These are phyloP conservation scores for Polytolypa hystricis DNA, from an alignment of 2,329 filamentous ascomycete genomes.

Conservation along the genomic window DNA sequence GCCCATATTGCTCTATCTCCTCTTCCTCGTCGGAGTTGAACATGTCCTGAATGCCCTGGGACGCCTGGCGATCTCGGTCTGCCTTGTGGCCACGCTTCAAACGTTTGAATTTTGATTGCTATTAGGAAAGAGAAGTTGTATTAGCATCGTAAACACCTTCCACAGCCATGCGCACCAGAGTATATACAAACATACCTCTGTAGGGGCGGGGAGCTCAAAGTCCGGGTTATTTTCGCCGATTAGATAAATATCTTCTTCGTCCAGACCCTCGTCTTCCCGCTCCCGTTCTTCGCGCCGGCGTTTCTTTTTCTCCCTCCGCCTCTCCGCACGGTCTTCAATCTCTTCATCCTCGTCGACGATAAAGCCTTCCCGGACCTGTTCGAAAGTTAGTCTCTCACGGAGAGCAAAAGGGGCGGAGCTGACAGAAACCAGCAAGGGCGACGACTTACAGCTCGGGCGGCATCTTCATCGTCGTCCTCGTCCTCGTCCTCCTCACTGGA, in stretches of 20 bases:
- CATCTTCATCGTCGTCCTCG: constrained; percentile 83
- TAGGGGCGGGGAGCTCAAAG: constrained; percentile 53
- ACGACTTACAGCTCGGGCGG: constrained; percentile 56
- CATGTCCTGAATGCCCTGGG: constrained; percentile 75
- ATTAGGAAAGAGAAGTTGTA: constrained; percentile 2
- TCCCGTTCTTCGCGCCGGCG: constrained; percentile 65
- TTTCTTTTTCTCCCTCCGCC: constrained; percentile 60
- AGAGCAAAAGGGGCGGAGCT: neutral
- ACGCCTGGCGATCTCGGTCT: constrained; percentile 48
- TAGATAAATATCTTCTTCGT: constrained; percentile 91
- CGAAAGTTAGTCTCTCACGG: constrained; percentile 11
- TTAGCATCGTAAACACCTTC: neutral
- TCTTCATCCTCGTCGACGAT: constrained; percentile 89
- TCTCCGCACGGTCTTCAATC: constrained; percentile 53
- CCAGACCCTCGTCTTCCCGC: constrained; percentile 71
- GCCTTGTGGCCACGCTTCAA: constrained; percentile 81
- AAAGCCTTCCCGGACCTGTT: constrained; percentile 80
- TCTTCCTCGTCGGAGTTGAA: constrained; percentile 92
- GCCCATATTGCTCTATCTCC: constrained; percentile 42
- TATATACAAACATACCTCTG: constrained; percentile 51
- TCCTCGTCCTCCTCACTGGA: constrained; percentile 90
- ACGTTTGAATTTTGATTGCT: constrained; percentile 82
- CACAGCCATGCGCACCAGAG: neutral
- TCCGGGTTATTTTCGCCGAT: constrained; percentile 74
- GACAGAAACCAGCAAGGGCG: neutral